These are phyloP conservation scores for Corylus heterophylla DNA, from an alignment of 306 rosid genomes.

Conservation along the genomic window DNA sequence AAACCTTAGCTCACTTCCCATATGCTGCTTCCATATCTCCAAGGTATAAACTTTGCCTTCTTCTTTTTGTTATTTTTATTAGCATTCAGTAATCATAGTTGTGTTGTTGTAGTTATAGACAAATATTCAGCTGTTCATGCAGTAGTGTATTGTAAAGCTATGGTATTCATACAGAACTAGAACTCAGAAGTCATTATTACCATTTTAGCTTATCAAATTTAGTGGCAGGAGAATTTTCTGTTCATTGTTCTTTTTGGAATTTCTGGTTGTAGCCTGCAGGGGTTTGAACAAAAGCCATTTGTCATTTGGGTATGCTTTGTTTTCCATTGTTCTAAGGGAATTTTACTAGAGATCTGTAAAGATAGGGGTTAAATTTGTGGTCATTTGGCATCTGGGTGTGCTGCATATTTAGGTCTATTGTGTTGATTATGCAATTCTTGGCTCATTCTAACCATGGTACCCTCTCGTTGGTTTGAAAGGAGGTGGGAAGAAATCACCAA, in stretches of 20 bases:
- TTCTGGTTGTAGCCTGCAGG: neutral
- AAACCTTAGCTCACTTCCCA: conserved; percentile 20
- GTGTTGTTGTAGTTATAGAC: neutral
- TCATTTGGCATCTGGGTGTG: neutral
- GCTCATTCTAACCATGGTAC: neutral
- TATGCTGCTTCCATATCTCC: neutral
- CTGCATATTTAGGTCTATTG: neutral
- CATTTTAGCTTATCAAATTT: neutral
- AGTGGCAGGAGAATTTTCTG: neutral
- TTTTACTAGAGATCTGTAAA: neutral
- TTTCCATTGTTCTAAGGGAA: neutral
- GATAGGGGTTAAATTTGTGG: neutral
- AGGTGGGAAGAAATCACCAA: neutral
- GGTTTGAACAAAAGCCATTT: no score
- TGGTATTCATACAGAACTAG: neutral
- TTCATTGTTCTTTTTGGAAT: neutral
- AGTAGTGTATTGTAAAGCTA: neutral
- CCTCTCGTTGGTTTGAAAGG: neutral
- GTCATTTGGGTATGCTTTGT: neutral
- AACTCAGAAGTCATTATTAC: neutral
- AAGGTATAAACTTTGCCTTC: neutral
- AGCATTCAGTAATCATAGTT: no score
- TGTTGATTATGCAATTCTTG: neutral
- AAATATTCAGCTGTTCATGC: neutral
- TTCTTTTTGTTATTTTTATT: neutral